Evolutionary conservation across 768 basidiomycete genomes (phyloP).

Genomic region (Termitomyces heimii): DNA sequence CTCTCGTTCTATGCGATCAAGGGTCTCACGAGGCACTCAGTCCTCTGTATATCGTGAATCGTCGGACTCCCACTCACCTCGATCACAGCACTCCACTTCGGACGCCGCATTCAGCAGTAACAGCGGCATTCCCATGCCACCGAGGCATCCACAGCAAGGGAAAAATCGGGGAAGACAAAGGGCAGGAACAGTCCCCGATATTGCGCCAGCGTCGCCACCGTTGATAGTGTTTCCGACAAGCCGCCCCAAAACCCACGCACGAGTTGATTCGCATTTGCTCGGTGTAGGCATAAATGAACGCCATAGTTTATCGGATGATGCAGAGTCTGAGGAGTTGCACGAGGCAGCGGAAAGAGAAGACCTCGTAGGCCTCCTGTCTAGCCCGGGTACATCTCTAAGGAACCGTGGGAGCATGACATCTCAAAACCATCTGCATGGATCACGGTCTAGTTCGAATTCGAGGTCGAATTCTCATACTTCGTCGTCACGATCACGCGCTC

Average conservation of each 20-base stretch:
- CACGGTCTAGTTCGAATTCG: slow-evolving; percentile 27
- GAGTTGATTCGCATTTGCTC: slow-evolving; percentile 14
- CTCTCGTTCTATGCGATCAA: slow-evolving; percentile 28
- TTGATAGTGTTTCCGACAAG: slow-evolving; percentile 20
- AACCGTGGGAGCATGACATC: slow-evolving; percentile 31
- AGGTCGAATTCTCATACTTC: slow-evolving; percentile 29
- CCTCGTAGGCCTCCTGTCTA: slow-evolving; percentile 49
- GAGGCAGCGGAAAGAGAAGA: slow-evolving; percentile 63
- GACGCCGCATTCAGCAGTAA: slow-evolving; percentile 29
- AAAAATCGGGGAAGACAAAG: slow-evolving; percentile 22
- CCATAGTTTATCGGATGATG: slow-evolving; percentile 27
- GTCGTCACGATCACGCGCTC: slow-evolving; percentile 37
- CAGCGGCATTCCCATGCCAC: slow-evolving; percentile 37
- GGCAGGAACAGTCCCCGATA: slow-evolving; percentile 27
- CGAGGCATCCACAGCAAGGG: slow-evolving; percentile 29
- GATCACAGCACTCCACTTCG: slow-evolving; percentile 28
- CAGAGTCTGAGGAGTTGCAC: slow-evolving; percentile 45
- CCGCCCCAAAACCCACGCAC: slow-evolving; percentile 10
- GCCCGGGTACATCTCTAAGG: slow-evolving; percentile 44
- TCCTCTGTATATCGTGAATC: slow-evolving; percentile 62
- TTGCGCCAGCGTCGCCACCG: slow-evolving; percentile 17
- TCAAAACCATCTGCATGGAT: slow-evolving; percentile 22
- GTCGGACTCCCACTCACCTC: slow-evolving; percentile 52
- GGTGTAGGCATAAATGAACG: slow-evolving; percentile 14
- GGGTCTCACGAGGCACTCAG: slow-evolving; percentile 39